phyloP scores from a whole-genome alignment of 2,329 filamentous ascomycete genomes.

The Xylaria sp. region DNA sequence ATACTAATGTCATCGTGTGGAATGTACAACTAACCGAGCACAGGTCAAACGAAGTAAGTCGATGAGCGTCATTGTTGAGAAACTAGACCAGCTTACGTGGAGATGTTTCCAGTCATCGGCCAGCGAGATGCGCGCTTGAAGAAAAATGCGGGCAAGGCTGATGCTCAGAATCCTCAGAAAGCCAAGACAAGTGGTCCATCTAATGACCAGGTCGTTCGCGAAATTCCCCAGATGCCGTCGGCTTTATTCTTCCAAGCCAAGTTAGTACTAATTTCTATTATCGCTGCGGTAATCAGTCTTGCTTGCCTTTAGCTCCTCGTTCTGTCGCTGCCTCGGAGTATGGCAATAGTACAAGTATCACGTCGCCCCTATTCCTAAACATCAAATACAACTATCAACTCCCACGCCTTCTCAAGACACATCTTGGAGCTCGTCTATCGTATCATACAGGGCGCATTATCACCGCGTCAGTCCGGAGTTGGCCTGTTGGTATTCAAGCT shows the following conservation, averaged over 20 bases:
- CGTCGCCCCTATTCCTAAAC: neutral
- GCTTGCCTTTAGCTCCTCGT: no score
- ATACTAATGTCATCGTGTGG: conserved; percentile 33
- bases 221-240: conserved; percentile 84
- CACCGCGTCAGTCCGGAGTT: neutral
- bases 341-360: neutral
- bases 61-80: neutral
- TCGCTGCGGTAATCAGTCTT: neutral
- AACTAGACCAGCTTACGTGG: conserved; percentile 20
- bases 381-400: neutral
- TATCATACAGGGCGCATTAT: neutral
- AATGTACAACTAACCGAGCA: conserved; percentile 45
- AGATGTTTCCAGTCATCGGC: conserved; percentile 68
- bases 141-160: conserved; percentile 78
- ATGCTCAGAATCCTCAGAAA: conserved; percentile 67
- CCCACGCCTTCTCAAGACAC: neutral
- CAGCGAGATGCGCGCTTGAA: conserved; percentile 83
- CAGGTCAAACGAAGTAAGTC: conserved; percentile 48
- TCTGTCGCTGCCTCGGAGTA: neutral
- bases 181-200: conserved; percentile 62
- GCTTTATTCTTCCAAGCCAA: conserved; percentile 84
- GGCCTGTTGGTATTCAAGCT: neutral
- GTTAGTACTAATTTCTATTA: conserved; percentile 21
- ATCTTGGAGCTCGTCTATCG: no score
- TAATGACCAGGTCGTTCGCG: conserved; percentile 72